phyloP scores from a whole-genome alignment of 2,329 filamentous ascomycete genomes.

The Diaporthe amygdali region DNA sequence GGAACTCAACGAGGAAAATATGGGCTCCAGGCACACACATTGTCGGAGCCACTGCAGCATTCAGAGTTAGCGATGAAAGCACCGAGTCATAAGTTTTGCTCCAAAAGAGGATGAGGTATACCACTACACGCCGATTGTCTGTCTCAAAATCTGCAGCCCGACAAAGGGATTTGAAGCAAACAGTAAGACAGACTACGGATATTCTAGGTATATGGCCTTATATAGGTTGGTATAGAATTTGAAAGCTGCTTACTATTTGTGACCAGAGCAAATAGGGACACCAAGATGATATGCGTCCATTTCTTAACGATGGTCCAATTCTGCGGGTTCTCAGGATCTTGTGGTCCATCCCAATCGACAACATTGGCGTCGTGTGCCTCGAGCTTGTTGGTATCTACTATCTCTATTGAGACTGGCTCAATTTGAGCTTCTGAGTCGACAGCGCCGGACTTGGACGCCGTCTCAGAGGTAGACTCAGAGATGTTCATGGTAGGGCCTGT shows the following conservation, averaged over 20 bases:
- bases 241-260: too few species aligned
- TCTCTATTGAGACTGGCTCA: background rate
- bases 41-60: conserved; percentile 5
- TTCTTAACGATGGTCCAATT: conserved; percentile 59
- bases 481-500: background rate
- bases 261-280: conserved; percentile 48
- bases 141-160: too few species aligned
- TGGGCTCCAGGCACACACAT: conserved; percentile 11
- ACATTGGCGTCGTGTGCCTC: conserved; percentile 34
- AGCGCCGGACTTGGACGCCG: background rate
- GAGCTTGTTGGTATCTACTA: conserved; percentile 23
- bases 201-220: too few species aligned
- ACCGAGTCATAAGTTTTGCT: too few species aligned
- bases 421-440: background rate
- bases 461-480: background rate
- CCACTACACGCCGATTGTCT: too few species aligned
- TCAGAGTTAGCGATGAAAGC: too few species aligned
- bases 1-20: conserved; percentile 53
- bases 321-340: conserved; percentile 62
- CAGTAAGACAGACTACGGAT: too few species aligned
- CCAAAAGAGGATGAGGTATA: too few species aligned
- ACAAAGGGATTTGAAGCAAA: too few species aligned
- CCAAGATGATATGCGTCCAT: conserved; percentile 39
- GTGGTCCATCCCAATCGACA: conserved; percentile 59
- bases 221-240: too few species aligned